These are phyloP conservation scores for Umbelopsis sp. DNA, from an alignment of 371 early-diverging fungal species.

Conservation along the genomic window DNA sequence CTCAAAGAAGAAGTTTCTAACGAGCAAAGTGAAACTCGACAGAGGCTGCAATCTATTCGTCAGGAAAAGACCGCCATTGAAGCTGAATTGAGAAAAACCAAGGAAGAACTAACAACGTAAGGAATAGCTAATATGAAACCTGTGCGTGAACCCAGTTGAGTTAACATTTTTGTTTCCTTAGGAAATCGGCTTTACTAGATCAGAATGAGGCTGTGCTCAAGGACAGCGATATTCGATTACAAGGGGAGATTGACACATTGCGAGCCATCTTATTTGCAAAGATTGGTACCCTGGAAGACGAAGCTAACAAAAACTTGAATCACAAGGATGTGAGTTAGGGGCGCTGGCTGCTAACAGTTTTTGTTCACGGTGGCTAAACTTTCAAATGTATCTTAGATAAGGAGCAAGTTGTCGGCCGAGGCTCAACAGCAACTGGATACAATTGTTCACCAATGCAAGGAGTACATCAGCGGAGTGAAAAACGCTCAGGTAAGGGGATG, in stretches of 20 bases:
- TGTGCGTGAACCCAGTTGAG: not conserved
- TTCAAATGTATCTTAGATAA: not conserved
- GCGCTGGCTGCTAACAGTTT: no score
- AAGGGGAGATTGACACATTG: conserved; percentile 46
- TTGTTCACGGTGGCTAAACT: no score
- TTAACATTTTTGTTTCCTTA: conserved; percentile 13
- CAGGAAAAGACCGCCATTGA: conserved; percentile 34
- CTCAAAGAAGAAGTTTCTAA: conserved; percentile 47
- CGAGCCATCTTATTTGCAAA: conserved; percentile 48
- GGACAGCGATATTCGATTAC: conserved; percentile 34
- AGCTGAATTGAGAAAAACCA: conserved; percentile 32
- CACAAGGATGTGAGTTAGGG: not conserved
- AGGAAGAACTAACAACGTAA: conserved; percentile 38
- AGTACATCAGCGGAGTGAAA: not conserved
- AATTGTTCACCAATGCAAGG: conserved; percentile 7
- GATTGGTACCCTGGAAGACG: conserved; percentile 36
- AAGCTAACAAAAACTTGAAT: conserved; percentile 10
- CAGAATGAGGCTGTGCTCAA: conserved; percentile 36
- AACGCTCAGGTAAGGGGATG: not conserved
- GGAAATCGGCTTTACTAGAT: conserved; percentile 35
- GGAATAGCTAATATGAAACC: conserved; percentile 1
- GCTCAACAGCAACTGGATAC: conserved; percentile 22
- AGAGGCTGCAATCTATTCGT: conserved; percentile 27
- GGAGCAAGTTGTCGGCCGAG: not conserved
- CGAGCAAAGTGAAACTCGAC: conserved; percentile 32